Percentiles rank a stretch among this genome's conserved stretches.
Conservation (phyloP, 2,329 filamentous ascomycete species). For the Chrysoporthe cubensis region DNA sequence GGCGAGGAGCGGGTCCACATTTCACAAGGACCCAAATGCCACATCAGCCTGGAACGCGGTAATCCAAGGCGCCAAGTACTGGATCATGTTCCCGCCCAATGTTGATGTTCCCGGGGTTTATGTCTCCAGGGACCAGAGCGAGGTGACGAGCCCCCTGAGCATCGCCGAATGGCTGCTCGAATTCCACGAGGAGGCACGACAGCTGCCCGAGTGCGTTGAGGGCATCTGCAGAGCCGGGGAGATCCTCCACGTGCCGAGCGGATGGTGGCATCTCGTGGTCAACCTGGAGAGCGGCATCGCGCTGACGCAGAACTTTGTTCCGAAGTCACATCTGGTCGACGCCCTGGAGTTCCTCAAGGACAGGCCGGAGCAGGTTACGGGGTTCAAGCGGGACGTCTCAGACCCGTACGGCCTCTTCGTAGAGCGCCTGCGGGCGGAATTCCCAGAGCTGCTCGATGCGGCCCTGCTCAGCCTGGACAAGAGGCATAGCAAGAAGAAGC, state of each 20-base stretch:
- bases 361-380: slow-evolving; percentile 83
- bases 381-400: slow-evolving; percentile 73
- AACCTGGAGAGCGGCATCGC: slow-evolving; percentile 86
- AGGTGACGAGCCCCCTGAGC: slow-evolving; percentile 90
- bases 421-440: slow-evolving; percentile 62
- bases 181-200: slow-evolving; percentile 83
- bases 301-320: slow-evolving; percentile 94
- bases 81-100: slow-evolving; percentile 94
- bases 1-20: slow-evolving; percentile 85
- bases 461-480: slow-evolving; percentile 68
- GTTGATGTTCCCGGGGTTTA: slow-evolving; percentile 85
- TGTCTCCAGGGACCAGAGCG: slow-evolving; percentile 85
- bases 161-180: slow-evolving; percentile 96
- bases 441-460: slow-evolving; percentile 70
- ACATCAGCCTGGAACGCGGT: slow-evolving; percentile 94
- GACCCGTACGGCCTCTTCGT: slow-evolving; percentile 79
- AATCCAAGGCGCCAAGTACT: slow-evolving; percentile 88
- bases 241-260: slow-evolving; percentile 87
- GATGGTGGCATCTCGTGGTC: slow-evolving; percentile 96
- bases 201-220: slow-evolving; percentile 77
- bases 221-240: slow-evolving; percentile 85
- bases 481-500: slow-evolving; percentile 68
- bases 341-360: slow-evolving; percentile 81
- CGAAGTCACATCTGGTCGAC: slow-evolving; percentile 71
- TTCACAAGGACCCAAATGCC: slow-evolving; percentile 81